Evolutionary conservation across 2,329 filamentous ascomycete species (phyloP), one percentile per base, ranked within the genome.

Genomic region (Paracorniculantispora psalliotae): DNA sequence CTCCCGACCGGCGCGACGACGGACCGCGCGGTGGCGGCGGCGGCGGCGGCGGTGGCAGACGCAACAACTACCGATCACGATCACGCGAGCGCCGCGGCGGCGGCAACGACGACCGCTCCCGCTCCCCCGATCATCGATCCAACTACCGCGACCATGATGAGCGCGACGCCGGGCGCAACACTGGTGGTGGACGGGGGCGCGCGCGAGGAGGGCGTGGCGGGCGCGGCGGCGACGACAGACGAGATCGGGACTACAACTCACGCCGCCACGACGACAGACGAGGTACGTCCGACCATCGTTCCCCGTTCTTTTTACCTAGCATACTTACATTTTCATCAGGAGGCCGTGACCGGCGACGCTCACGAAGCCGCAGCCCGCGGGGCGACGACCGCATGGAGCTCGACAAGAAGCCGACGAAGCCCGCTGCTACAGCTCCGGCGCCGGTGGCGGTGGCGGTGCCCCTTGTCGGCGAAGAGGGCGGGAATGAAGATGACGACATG

Each of bases 401-500:
- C n/a, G n/a, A n/a, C 41, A 35, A 23, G 15, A 30, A 19, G 19
- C 59, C 7, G 70, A 70, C 58, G 70, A 67, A 4, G 73, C 47
- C 46, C 28, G 37, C 17, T n/a, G 9, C 28, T 7, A 12, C n/a
- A 12, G 33, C 68, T 4, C 64, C 64, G 12, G 41, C 43, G 10
- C 8, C 25, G 28, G 5, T 21, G 17, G 15, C 68, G 7, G 65
- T 65, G 13, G 63, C 63, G 8, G 65, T 35, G 77, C n/a, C n/a
- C n/a, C n/a, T n/a, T n/a, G n/a, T n/a, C n/a, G n/a, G n/a, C n/a
- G n/a, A n/a, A n/a, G n/a, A n/a, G n/a, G n/a, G n/a, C n/a, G n/a
- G n/a, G n/a, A n/a, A 81, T 17, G 81, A 81, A 59, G 89, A 92
- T 62, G 86, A 88, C 62, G 85, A 87, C 54, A 79, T 89, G 69